Conservation (phyloP, 75 land plant species). For the Adiantum capillusveneris region DNA sequence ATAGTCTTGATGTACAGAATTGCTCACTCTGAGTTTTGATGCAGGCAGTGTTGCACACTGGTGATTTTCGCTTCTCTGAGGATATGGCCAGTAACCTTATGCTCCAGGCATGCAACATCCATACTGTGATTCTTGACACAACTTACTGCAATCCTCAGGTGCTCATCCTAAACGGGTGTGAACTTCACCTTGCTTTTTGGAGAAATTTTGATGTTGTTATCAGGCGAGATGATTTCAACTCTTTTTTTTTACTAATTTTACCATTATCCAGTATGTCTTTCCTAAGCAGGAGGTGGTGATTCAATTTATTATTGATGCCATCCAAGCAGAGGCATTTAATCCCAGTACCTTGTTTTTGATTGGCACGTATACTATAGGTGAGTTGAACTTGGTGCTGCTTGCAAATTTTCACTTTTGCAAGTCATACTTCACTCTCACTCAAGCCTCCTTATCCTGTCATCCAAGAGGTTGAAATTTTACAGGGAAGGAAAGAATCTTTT, state of each 20-base stretch:
- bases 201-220: too few relatives aligned
- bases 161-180: too few relatives aligned
- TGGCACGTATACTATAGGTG: slow-evolving; percentile 95
- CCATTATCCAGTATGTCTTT: slow-evolving; percentile 69
- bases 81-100: slow-evolving; percentile 41
- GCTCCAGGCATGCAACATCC: slow-evolving; percentile 37
- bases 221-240: too few relatives aligned
- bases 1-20: too few relatives aligned
- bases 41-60: slow-evolving; percentile 89
- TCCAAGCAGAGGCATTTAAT: slow-evolving; percentile 96
- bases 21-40: too few relatives aligned
- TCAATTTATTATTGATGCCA: slow-evolving; percentile 95
- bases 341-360: slow-evolving; percentile 89
- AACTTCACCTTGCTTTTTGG: too few relatives aligned
- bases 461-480: slow-evolving; percentile 2
- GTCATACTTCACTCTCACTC: neutral
- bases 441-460: neutral
- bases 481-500: slow-evolving; percentile 92
- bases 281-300: slow-evolving; percentile 96
- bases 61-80: slow-evolving; percentile 83
- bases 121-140: slow-evolving; percentile 90
- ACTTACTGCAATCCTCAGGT: slow-evolving; percentile 97
- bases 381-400: neutral
- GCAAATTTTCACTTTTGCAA: neutral
- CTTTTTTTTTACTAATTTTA: neutral